A percentile compares a stretch with the other conserved stretches of the same genome.
Evolutionary conservation across 768 basidiomycete species (phyloP).

Genomic region (Tulasnella sp.): DNA sequence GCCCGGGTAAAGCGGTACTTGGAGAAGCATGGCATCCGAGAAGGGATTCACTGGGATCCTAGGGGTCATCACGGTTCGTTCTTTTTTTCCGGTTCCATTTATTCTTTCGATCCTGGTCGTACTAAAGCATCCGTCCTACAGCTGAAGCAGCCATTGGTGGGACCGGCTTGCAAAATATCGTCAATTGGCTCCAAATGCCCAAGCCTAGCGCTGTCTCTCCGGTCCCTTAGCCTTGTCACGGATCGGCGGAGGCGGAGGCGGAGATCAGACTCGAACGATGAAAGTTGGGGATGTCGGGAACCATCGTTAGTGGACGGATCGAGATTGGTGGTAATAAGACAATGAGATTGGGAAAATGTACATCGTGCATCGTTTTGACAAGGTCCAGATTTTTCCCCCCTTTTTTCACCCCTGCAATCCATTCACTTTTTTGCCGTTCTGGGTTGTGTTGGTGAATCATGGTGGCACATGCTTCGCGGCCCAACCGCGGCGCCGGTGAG

Average conservation of each 20-base stretch:
- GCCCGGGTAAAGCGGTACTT: slow-evolving; percentile 44
- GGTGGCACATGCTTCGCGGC: neutral
- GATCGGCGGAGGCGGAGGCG: neutral
- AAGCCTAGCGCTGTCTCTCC: neutral
- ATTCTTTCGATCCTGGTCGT: neutral
- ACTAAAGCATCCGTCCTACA: neutral
- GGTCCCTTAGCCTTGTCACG: neutral
- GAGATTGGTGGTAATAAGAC: neutral
- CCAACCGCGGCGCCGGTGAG: neutral
- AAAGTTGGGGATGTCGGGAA: neutral
- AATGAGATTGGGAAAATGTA: neutral
- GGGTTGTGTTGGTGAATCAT: neutral
- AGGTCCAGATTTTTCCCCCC: neutral
- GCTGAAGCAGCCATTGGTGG: neutral
- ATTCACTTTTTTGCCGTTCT: neutral
- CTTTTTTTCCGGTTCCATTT: neutral
- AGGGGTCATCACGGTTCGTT: slow-evolving; percentile 48
- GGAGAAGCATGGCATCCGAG: slow-evolving; percentile 59
- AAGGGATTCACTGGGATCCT: slow-evolving; percentile 59
- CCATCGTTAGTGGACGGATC: too few relatives aligned
- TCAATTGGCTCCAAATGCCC: neutral
- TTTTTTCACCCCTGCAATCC: neutral
- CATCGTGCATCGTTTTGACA: neutral
- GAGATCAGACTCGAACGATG: neutral
- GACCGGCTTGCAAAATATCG: neutral